Conservation (phyloP, 177 flowering plant genomes). For the Vitis hybrid region DNA sequence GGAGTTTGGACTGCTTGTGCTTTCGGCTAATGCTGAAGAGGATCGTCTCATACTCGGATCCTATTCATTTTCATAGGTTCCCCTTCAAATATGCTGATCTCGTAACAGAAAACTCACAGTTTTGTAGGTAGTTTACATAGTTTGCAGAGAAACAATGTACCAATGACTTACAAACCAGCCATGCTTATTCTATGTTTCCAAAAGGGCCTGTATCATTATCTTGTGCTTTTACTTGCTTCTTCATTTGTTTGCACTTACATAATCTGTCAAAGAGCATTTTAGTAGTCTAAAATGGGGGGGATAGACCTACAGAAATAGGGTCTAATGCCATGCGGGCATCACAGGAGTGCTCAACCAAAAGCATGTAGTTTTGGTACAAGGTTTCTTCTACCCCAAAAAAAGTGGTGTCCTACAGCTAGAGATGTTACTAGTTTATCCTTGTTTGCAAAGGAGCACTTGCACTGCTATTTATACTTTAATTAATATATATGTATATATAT, state of each 20-base stretch:
- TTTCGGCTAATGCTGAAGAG: slow-evolving; percentile 14
- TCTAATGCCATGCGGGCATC: too few relatives aligned
- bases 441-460: too few relatives aligned
- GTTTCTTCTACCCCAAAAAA: too few relatives aligned
- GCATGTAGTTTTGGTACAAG: too few relatives aligned
- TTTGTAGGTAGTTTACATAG: slow-evolving; percentile 14
- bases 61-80: not conserved
- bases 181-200: slow-evolving; percentile 17
- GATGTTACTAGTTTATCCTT: too few relatives aligned
- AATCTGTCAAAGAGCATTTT: too few relatives aligned
- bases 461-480: too few relatives aligned
- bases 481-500: too few relatives aligned
- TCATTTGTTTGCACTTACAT: not conserved
- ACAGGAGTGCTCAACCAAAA: too few relatives aligned
- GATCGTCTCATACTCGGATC: not conserved
- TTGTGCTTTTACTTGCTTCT: not conserved
- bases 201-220: slow-evolving; percentile 17
- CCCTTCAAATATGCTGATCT: slow-evolving; percentile 6
- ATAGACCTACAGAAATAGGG: too few relatives aligned
- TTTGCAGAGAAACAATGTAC: slow-evolving; percentile 8
- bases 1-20: slow-evolving; percentile 32
- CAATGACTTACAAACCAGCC: slow-evolving; percentile 7
- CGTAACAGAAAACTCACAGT: slow-evolving; percentile 16
- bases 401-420: too few relatives aligned
- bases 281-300: too few relatives aligned